These are phyloP conservation scores for Plasmopara halstedii DNA, from an alignment of 352 stramenopile genomes.

Conservation along the genomic window DNA sequence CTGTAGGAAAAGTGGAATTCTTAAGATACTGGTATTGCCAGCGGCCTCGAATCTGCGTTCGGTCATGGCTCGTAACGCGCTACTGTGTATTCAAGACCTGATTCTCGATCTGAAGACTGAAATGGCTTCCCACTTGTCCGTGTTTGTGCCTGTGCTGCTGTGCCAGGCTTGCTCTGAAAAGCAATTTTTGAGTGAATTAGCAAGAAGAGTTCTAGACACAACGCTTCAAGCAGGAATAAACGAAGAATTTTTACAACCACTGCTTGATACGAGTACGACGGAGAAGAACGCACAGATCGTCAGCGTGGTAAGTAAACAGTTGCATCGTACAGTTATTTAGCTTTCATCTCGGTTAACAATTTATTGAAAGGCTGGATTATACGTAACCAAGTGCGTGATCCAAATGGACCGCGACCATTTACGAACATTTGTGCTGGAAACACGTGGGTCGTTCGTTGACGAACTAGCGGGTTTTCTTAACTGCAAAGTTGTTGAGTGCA, in stretches of 20 bases:
- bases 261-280: conserved; percentile 22
- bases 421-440: conserved; percentile 34
- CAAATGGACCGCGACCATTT: conserved; percentile 34
- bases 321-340: neutral
- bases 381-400: conserved; percentile 43
- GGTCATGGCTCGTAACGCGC: conserved; percentile 52
- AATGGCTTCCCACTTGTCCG: conserved; percentile 26
- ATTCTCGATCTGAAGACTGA: conserved; percentile 24
- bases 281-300: conserved; percentile 49
- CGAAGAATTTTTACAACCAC: conserved; percentile 25
- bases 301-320: conserved; percentile 28
- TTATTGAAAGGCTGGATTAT: conserved; percentile 30
- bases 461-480: conserved; percentile 52
- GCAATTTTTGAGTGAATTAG: conserved; percentile 64
- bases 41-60: conserved; percentile 52
- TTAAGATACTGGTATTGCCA: conserved; percentile 41
- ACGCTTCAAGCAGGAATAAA: conserved; percentile 17
- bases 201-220: conserved; percentile 41
- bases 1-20: conserved; percentile 15
- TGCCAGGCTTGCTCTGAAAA: conserved; percentile 56
- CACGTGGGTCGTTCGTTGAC: conserved; percentile 36
- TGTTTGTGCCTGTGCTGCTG: conserved; percentile 44
- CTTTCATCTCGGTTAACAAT: neutral
- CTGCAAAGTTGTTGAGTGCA: conserved; percentile 70
- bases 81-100: conserved; percentile 61